phyloP scores from a whole-genome alignment of 23 red algal species.

The Cyanidiococcus yangmingshanensis region DNA sequence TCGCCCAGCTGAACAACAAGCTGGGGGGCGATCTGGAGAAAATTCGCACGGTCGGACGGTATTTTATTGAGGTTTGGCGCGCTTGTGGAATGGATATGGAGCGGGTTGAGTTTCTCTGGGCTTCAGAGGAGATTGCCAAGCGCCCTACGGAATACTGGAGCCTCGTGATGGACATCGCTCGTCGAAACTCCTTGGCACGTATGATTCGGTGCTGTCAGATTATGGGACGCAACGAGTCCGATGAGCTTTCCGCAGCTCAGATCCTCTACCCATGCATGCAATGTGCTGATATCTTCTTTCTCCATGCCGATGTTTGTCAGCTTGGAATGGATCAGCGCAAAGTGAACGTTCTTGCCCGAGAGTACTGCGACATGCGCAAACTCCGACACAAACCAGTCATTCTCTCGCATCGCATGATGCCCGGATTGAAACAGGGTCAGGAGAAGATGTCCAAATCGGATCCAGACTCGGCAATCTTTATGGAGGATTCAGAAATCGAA shows the following conservation, averaged over 20 bases:
- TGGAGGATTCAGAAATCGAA: conserved; percentile 89
- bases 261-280: conserved; percentile 99
- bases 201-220: conserved; percentile 87
- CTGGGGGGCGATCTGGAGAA: conserved; percentile 96
- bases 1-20: conserved; percentile 96
- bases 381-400: conserved; percentile 90
- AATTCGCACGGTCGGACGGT: conserved; percentile 73
- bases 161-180: conserved; percentile 87
- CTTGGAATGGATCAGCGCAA: conserved; percentile 98
- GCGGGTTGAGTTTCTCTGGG: conserved; percentile 86
- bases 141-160: conserved; percentile 86
- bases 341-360: conserved; percentile 96
- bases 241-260: conserved; percentile 93
- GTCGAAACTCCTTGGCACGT: conserved; percentile 60
- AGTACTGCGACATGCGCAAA: conserved; percentile 96
- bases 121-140: conserved; percentile 89
- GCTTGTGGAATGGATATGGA: conserved; percentile 98
- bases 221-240: conserved; percentile 84
- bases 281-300: conserved; percentile 96
- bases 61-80: conserved; percentile 99
- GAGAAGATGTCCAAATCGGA: conserved; percentile 99
- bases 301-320: conserved; percentile 94
- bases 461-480: conserved; percentile 84
- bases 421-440: conserved; percentile 92
- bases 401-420: conserved; percentile 95